Evolutionary conservation across 176 grass and related monocot species (phyloP).

Genomic region (Zoysia pacifica): DNA sequence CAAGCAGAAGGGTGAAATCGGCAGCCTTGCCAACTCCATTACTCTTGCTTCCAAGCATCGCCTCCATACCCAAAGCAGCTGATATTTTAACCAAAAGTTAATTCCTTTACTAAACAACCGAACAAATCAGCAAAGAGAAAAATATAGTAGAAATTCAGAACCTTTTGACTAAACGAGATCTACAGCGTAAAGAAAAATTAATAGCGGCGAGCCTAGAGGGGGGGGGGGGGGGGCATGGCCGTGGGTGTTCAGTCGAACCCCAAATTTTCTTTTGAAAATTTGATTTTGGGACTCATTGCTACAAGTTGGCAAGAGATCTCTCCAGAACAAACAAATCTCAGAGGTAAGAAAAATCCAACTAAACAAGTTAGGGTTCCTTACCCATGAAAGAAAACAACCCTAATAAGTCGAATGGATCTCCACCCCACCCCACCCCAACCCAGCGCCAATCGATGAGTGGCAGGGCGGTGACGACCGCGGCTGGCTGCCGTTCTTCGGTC

Average conservation of each 20-base stretch:
- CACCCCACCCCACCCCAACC: neutral
- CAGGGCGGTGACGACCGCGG: neutral
- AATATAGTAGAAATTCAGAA: neutral
- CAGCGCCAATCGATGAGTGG: neutral
- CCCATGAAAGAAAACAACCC: neutral
- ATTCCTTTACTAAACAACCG: neutral
- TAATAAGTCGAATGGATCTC: neutral
- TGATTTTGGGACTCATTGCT: neutral
- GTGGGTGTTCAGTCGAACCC: neutral
- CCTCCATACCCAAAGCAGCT: conserved; percentile 20
- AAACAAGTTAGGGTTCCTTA: conserved; percentile 4
- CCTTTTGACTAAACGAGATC: conserved; percentile 23
- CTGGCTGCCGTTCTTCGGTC: neutral
- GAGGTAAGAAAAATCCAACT: neutral
- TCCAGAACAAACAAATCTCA: neutral
- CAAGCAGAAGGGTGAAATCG: neutral
- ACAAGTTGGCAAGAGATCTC: neutral
- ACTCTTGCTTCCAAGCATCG: conserved; percentile 1
- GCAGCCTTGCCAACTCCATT: neutral
- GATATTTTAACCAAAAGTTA: neutral
- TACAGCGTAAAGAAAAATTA: neutral
- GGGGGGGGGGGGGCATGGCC: neutral
- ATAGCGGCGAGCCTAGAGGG: neutral
- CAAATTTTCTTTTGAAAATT: too few species aligned
- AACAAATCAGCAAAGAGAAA: neutral